These are phyloP conservation scores for Phytophthora cactorum DNA, from an alignment of 352 stramenopile genomes.

Conservation along the genomic window DNA sequence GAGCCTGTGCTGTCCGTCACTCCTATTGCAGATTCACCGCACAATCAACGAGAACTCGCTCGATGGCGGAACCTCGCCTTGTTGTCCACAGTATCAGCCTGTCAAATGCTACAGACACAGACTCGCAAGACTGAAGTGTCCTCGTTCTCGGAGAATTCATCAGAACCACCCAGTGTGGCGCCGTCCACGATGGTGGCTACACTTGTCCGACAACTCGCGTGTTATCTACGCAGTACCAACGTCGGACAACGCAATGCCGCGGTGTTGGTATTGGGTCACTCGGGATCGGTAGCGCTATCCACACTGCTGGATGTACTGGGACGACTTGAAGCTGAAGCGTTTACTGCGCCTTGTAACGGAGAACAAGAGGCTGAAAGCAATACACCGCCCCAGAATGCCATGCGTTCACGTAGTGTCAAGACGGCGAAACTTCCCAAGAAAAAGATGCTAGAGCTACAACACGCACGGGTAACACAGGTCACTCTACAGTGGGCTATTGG, in stretches of 20 bases:
- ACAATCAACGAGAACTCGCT: slow-evolving; percentile 41
- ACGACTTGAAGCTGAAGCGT: slow-evolving; percentile 64
- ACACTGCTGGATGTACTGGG: slow-evolving; percentile 59
- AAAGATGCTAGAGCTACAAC: slow-evolving; percentile 31
- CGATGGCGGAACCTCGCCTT: slow-evolving; percentile 77
- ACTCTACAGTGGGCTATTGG: slow-evolving; percentile 66
- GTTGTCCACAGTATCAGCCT: slow-evolving; percentile 56
- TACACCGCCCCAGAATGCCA: slow-evolving; percentile 4
- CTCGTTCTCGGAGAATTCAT: slow-evolving; percentile 26
- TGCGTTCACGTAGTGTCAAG: slow-evolving; percentile 15
- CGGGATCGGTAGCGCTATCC: slow-evolving; percentile 35
- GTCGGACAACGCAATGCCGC: slow-evolving; percentile 60
- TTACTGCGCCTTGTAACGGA: slow-evolving; percentile 22
- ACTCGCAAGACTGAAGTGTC: slow-evolving; percentile 28
- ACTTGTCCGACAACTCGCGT: slow-evolving; percentile 56
- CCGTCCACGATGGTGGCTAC: slow-evolving; percentile 40
- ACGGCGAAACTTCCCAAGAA: slow-evolving; percentile 24
- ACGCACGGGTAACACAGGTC: slow-evolving; percentile 29
- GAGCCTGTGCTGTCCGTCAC: slow-evolving; percentile 59
- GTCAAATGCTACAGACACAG: slow-evolving; percentile 41
- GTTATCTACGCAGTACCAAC: slow-evolving; percentile 66
- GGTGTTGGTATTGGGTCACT: slow-evolving; percentile 60
- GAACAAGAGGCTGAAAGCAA: slow-evolving; percentile 19
- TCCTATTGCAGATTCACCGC: neutral
- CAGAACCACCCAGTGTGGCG: slow-evolving; percentile 20